Percentiles rank a stretch among this genome's conserved stretches.
phyloP scores from a whole-genome alignment of 129 eudicot species.

The Escallonia herrerae region DNA sequence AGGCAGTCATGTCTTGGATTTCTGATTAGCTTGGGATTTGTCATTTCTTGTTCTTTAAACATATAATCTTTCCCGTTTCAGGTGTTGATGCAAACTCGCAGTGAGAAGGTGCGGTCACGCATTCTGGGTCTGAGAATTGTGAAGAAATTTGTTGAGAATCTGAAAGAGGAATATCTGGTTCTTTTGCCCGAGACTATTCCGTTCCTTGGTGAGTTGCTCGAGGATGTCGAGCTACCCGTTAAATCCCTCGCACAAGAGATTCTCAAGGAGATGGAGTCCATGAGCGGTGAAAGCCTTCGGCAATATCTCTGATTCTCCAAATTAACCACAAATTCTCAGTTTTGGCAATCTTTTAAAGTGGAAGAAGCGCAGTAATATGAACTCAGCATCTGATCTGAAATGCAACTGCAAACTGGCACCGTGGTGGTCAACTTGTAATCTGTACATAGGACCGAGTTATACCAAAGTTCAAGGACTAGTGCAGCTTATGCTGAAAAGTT shows the following conservation, averaged over 20 bases:
- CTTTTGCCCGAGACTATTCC: constrained; percentile 77
- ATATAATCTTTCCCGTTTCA: constrained; percentile 13
- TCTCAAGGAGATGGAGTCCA: constrained; percentile 66
- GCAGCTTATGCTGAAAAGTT: too few species aligned
- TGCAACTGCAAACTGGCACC: too few species aligned
- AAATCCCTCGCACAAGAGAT: constrained; percentile 90
- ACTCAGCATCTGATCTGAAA: too few species aligned
- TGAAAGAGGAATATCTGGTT: constrained; percentile 76
- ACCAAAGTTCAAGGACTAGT: too few species aligned
- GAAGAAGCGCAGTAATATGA: background rate
- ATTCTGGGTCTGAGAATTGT: constrained; percentile 71
- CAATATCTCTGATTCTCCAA: constrained; percentile 37
- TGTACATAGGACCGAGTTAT: too few species aligned
- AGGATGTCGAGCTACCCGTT: constrained; percentile 67
- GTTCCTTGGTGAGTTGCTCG: constrained; percentile 80
- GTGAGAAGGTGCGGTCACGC: constrained; percentile 63
- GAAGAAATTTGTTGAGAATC: constrained; percentile 59
- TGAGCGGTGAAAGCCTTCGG: constrained; percentile 80
- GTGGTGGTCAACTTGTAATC: too few species aligned
- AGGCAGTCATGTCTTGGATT: too few species aligned
- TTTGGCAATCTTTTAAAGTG: background rate
- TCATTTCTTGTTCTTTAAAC: background rate
- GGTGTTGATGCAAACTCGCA: constrained; percentile 92
- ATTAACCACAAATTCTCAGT: background rate
- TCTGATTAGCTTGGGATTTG: too few species aligned